Evolutionary conservation across 257 asterid species (phyloP).

Genomic region (Jasminum sambac): DNA sequence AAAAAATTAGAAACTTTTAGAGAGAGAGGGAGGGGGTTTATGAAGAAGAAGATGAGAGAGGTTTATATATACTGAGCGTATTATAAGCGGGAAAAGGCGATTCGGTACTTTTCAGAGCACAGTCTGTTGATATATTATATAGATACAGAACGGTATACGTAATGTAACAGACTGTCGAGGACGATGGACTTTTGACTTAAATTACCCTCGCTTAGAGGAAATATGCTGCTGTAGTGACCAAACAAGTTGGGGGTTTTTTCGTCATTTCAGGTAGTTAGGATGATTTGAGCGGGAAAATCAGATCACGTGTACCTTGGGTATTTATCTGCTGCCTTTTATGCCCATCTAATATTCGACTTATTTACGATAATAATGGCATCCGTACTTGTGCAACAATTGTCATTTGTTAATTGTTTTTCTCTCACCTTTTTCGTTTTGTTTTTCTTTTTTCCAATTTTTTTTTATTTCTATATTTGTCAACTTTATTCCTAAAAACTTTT

Average conservation of each 20-base stretch:
- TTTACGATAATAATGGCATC: neutral
- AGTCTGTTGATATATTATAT: neutral
- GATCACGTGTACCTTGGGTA: neutral
- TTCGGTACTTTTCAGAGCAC: constrained; percentile 19
- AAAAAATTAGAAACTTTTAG: constrained; percentile 18
- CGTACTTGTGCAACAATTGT: neutral
- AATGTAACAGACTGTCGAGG: neutral
- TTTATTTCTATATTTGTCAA: too few species aligned
- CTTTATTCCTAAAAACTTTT: too few species aligned
- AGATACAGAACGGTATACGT: neutral
- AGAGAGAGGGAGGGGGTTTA: constrained; percentile 28
- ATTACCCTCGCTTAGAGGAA: constrained; percentile 20
- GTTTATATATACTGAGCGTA: constrained; percentile 31
- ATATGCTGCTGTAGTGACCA: neutral
- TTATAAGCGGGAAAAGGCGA: constrained; percentile 32
- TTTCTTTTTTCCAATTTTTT: too few species aligned
- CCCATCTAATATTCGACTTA: neutral
- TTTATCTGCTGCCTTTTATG: neutral
- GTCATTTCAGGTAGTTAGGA: constrained; percentile 7
- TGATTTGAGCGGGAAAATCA: constrained; percentile 32
- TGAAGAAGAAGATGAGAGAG: constrained; percentile 29
- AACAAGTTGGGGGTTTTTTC: constrained; percentile 27
- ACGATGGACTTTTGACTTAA: constrained; percentile 9
- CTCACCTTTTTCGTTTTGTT: too few species aligned
- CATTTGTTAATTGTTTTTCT: too few species aligned